Conservation (phyloP, 2,329 filamentous ascomycete species). For the Aspergillus ochraceoroseus region DNA sequence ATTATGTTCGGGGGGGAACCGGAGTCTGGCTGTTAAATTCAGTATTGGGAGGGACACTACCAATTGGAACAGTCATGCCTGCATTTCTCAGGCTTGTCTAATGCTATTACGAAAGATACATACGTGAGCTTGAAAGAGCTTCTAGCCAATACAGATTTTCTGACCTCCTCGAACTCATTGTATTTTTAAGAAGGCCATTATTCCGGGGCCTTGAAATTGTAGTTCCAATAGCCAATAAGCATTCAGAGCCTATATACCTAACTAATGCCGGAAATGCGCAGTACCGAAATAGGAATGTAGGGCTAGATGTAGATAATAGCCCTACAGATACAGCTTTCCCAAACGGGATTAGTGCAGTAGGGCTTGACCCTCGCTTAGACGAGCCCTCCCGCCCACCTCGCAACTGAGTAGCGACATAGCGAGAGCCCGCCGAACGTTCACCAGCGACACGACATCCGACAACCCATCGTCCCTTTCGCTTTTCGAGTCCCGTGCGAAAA, state of each 20-base stretch:
- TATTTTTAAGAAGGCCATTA: slow-evolving; percentile 1
- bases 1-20: slow-evolving; percentile 66
- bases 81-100: slow-evolving; percentile 31
- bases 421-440: slow-evolving; percentile 28
- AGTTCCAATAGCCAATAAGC: not conserved
- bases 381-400: slow-evolving; percentile 38
- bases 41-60: slow-evolving; percentile 28
- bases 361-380: slow-evolving; percentile 44
- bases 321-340: slow-evolving; percentile 14
- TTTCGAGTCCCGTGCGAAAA: slow-evolving; percentile 46
- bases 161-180: slow-evolving; percentile 27
- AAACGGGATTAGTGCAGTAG: slow-evolving; percentile 34
- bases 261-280: not conserved
- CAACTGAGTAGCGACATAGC: slow-evolving; percentile 29
- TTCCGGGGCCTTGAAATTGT: not conserved
- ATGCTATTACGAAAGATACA: slow-evolving; percentile 38
- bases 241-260: no score
- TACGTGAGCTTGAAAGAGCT: slow-evolving; percentile 32
- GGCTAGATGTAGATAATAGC: slow-evolving; percentile 8
- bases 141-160: slow-evolving; percentile 36
- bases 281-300: slow-evolving; percentile 9
- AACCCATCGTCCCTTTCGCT: slow-evolving; percentile 40
- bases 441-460: slow-evolving; percentile 38
- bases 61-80: slow-evolving; percentile 29
- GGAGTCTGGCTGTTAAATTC: slow-evolving; percentile 33